Conservation (phyloP, 352 stramenopile genomes). For the Halophytophthora batemanensis region DNA sequence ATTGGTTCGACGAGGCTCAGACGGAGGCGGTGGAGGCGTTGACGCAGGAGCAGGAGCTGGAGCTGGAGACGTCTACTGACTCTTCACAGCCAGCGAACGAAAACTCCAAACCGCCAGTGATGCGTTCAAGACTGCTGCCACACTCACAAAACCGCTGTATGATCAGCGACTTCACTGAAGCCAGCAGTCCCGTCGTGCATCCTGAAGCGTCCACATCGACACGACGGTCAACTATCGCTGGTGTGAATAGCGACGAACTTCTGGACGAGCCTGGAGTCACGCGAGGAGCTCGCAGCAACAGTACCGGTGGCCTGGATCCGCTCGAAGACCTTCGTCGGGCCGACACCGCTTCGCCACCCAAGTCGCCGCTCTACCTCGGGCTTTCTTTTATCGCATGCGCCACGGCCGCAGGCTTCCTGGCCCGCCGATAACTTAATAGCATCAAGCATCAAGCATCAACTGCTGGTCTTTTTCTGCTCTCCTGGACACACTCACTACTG, state of each 20-base stretch:
- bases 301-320: neutral
- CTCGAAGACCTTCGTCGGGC: conserved; percentile 20
- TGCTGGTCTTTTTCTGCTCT: neutral
- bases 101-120: conserved; percentile 7
- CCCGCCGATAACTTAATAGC: conserved; percentile 39
- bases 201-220: conserved; percentile 5
- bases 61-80: neutral
- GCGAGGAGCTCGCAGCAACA: neutral
- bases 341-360: conserved; percentile 11
- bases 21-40: neutral
- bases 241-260: neutral
- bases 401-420: conserved; percentile 35
- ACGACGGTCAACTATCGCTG: conserved; percentile 9
- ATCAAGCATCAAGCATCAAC: too few species aligned
- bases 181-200: conserved; percentile 16
- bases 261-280: neutral
- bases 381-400: conserved; percentile 53
- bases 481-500: conserved; percentile 4
- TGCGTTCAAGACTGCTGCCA: conserved; percentile 3
- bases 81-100: neutral
- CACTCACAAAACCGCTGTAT: conserved; percentile 19
- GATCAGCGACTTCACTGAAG: conserved; percentile 11
- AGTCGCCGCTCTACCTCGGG: conserved; percentile 39
- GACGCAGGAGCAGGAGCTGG: conserved; percentile 1
- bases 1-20: conserved; percentile 20